Evolutionary conservation across 2,329 filamentous ascomycete genomes (phyloP).

Genomic region (Colletotrichum sp.): DNA sequence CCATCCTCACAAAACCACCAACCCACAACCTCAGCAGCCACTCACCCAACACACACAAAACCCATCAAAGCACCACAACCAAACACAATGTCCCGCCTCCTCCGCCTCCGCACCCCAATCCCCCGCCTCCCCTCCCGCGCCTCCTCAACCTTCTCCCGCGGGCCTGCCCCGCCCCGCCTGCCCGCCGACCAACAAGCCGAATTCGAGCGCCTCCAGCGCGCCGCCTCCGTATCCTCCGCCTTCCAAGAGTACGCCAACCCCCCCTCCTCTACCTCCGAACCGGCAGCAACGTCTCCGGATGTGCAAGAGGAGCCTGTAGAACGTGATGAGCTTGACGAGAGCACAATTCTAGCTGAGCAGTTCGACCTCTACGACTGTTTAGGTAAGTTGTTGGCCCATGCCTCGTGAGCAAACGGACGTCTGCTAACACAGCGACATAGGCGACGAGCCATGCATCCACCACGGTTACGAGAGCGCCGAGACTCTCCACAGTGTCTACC

Average conservation of each 20-base stretch:
- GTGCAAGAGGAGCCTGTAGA: constrained; percentile 85
- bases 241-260: constrained; percentile 34
- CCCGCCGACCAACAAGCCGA: constrained; percentile 88
- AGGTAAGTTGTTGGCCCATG: constrained; percentile 65
- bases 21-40: neutral
- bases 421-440: constrained; percentile 41
- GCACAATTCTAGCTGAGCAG: constrained; percentile 48
- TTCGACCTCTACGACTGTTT: constrained; percentile 69
- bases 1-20: neutral
- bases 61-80: neutral
- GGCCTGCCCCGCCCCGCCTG: constrained; percentile 82
- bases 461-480: constrained; percentile 54
- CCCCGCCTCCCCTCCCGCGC: constrained; percentile 9
- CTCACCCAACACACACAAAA: neutral
- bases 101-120: constrained; percentile 19
- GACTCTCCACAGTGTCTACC: constrained; percentile 43
- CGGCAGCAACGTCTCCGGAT: constrained; percentile 55
- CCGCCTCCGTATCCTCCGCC: constrained; percentile 51
- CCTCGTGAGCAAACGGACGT: neutral
- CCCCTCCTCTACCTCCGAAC: constrained; percentile 18
- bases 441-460: constrained; percentile 67
- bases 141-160: constrained; percentile 49
- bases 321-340: constrained; percentile 59
- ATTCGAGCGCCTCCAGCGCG: constrained; percentile 84
- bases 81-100: constrained; percentile 28